Conservation (phyloP, 2,329 filamentous ascomycete genomes). For the Botrytis elliptica region DNA sequence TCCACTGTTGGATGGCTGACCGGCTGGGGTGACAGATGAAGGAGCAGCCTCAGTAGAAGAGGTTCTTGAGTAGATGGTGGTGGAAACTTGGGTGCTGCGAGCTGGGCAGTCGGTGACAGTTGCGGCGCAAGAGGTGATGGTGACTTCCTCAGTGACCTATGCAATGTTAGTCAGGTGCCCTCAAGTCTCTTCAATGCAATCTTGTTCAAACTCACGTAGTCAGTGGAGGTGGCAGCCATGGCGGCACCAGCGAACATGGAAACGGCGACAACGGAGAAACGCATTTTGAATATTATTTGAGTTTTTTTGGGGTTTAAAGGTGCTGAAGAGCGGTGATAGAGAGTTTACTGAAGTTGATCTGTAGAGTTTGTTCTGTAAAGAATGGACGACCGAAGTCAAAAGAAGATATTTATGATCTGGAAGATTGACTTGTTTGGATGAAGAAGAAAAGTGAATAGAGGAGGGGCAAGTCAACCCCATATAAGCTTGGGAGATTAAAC, state of each 20-base stretch:
- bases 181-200: background rate
- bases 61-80: constrained; percentile 12
- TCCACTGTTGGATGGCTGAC: background rate
- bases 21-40: constrained; percentile 6
- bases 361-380: constrained; percentile 37
- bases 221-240: constrained; percentile 21
- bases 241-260: constrained; percentile 23
- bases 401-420: constrained; percentile 24
- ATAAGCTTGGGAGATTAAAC: constrained; percentile 30
- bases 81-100: constrained; percentile 17
- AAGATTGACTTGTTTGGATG: constrained; percentile 31
- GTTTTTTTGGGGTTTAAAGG: constrained; percentile 10
- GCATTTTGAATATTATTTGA: constrained; percentile 25
- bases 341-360: constrained; percentile 25
- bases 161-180: background rate
- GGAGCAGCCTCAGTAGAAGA: background rate
- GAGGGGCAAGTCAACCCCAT: constrained; percentile 24
- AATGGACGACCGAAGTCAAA: constrained; percentile 40
- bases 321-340: constrained; percentile 31
- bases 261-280: constrained; percentile 27
- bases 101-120: constrained; percentile 23
- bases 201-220: constrained; percentile 9
- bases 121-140: constrained; percentile 22
- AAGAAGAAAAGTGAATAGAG: constrained; percentile 25
- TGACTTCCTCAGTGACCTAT: constrained; percentile 21